Percentiles rank a stretch among this genome's conserved stretches.
Conservation (phyloP, 2,329 filamentous ascomycete species). For the Aspergillus sp. region DNA sequence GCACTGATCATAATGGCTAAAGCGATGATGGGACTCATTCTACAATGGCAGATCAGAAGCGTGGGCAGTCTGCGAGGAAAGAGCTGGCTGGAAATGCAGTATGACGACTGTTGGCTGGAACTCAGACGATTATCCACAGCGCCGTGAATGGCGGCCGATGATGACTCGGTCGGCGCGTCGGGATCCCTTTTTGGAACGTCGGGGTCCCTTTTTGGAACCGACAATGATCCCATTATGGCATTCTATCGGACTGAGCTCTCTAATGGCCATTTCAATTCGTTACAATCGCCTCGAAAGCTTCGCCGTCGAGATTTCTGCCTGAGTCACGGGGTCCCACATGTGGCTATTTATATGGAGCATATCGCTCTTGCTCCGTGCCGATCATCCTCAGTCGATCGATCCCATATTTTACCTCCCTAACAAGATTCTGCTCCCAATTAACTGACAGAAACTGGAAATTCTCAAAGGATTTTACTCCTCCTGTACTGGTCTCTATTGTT, state of each 20-base stretch:
- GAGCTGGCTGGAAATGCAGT: constrained; percentile 24
- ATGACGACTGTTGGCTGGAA: constrained; percentile 19
- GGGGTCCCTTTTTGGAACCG: not conserved
- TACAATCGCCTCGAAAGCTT: not conserved
- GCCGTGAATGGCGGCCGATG: not conserved
- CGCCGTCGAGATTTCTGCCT: not conserved
- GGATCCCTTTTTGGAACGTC: not conserved
- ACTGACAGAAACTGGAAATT: too few relatives aligned
- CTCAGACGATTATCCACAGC: not conserved
- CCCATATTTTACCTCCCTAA: not conserved
- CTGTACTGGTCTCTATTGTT: too few relatives aligned
- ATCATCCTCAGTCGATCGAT: not conserved
- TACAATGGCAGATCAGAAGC: constrained; percentile 15
- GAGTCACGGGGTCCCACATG: not conserved
- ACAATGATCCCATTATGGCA: not conserved
- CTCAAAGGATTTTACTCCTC: too few relatives aligned
- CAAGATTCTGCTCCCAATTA: not conserved
- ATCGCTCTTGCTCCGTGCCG: not conserved
- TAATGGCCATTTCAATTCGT: not conserved
- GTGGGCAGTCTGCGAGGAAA: constrained; percentile 15
- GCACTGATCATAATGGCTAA: constrained; percentile 18
- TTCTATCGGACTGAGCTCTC: too few relatives aligned
- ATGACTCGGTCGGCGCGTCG: not conserved
- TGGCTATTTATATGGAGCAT: not conserved
- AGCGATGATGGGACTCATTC: constrained; percentile 14